Evolutionary conservation across 306 rosid genomes (phyloP).

Genomic region (Glycine latifolia): DNA sequence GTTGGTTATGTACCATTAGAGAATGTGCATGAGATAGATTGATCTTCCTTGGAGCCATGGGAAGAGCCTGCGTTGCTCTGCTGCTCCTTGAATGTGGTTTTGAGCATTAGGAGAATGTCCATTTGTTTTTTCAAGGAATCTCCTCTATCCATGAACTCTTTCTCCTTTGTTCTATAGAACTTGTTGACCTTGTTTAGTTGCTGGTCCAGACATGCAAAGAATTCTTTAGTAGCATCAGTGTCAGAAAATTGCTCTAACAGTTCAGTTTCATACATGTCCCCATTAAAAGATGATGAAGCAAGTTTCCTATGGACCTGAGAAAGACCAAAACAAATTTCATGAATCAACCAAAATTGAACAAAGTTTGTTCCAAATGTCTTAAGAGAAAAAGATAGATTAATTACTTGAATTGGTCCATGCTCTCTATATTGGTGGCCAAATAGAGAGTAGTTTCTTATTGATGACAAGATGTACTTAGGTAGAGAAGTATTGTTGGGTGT

Average conservation of each 20-base stretch:
- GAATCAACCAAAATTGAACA: background rate
- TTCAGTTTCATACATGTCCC: slow-evolving; percentile 92
- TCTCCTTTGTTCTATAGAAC: slow-evolving; percentile 79
- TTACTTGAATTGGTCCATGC: slow-evolving; percentile 91
- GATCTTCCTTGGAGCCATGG: slow-evolving; percentile 75
- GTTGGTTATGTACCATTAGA: slow-evolving; percentile 66
- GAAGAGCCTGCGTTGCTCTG: slow-evolving; percentile 51
- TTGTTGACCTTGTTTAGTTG: slow-evolving; percentile 92
- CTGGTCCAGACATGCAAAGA: slow-evolving; percentile 80
- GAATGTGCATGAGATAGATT: slow-evolving; percentile 80
- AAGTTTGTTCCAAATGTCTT: background rate
- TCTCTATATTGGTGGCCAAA: slow-evolving; percentile 75
- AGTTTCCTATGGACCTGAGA: slow-evolving; percentile 85
- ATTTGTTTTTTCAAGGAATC: slow-evolving; percentile 84
- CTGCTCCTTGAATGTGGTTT: slow-evolving; percentile 65
- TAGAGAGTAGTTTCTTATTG: slow-evolving; percentile 61
- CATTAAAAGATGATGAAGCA: slow-evolving; percentile 77
- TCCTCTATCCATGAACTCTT: slow-evolving; percentile 88
- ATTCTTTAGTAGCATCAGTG: slow-evolving; percentile 80
- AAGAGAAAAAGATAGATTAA: slow-evolving; percentile 21
- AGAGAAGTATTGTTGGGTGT: slow-evolving; percentile 45
- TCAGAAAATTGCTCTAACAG: slow-evolving; percentile 84
- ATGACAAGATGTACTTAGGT: slow-evolving; percentile 61
- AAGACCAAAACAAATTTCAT: background rate
- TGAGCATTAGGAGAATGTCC: slow-evolving; percentile 78